Conservation (phyloP, 2,329 filamentous ascomycete species). For the Falciphora oryzae region DNA sequence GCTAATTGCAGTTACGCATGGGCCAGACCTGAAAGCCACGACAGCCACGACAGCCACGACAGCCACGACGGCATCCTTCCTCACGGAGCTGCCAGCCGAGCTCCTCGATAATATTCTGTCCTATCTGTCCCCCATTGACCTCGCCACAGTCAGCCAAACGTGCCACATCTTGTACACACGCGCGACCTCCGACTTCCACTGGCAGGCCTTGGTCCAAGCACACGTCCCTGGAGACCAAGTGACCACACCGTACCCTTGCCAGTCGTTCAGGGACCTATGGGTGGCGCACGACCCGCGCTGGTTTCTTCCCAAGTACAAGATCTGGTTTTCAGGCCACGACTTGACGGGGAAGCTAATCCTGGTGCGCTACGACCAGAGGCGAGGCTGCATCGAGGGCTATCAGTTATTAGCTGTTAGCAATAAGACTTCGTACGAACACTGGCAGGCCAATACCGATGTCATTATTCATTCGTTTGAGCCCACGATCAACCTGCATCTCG, state of each 20-base stretch:
- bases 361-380: slow-evolving; percentile 66
- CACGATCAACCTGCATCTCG: slow-evolving; percentile 62
- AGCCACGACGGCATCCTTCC: not conserved
- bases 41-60: not conserved
- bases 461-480: slow-evolving; percentile 71
- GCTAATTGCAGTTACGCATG: not conserved
- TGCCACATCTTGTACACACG: slow-evolving; percentile 56
- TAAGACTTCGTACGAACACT: slow-evolving; percentile 50
- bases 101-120: slow-evolving; percentile 66
- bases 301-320: slow-evolving; percentile 73
- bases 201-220: slow-evolving; percentile 63
- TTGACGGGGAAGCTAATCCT: slow-evolving; percentile 71
- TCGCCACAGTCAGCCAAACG: slow-evolving; percentile 53
- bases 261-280: slow-evolving; percentile 66
- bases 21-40: not conserved
- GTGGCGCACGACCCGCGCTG: slow-evolving; percentile 70
- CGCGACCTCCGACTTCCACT: slow-evolving; percentile 61
- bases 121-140: slow-evolving; percentile 58
- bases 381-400: slow-evolving; percentile 75
- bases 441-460: slow-evolving; percentile 59
- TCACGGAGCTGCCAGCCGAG: slow-evolving; percentile 59
- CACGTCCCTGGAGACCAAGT: slow-evolving; percentile 56
- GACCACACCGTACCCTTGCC: slow-evolving; percentile 49
- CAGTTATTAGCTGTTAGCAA: slow-evolving; percentile 62
- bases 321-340: slow-evolving; percentile 79